Conservation (phyloP, 352 stramenopile genomes). For the Aphanomyces astaci region DNA sequence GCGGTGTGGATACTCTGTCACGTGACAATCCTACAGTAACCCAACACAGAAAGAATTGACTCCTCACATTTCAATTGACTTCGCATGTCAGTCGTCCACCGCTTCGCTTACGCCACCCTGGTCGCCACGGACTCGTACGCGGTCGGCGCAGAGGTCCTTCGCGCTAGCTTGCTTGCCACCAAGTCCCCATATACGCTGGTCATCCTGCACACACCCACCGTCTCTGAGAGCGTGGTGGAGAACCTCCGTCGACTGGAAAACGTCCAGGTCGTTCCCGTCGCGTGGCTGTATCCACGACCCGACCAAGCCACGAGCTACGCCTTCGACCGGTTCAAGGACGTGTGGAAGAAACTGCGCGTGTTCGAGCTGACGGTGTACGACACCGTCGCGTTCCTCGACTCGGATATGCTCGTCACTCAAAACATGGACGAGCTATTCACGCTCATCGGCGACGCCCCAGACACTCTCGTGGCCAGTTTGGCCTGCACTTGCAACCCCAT, state of each 20-base stretch:
- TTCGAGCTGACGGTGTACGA: slow-evolving; percentile 89
- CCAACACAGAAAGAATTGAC: not conserved
- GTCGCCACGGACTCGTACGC: slow-evolving; percentile 10
- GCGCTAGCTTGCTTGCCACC: not conserved
- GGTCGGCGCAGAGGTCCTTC: not conserved
- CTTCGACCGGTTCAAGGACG: slow-evolving; percentile 14
- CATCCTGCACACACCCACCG: not conserved
- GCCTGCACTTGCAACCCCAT: slow-evolving; percentile 19
- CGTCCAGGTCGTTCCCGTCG: not conserved
- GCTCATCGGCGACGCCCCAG: not conserved
- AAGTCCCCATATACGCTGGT: slow-evolving; percentile 12
- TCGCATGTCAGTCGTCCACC: not conserved
- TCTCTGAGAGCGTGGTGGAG: not conserved
- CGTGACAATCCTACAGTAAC: too few relatives aligned
- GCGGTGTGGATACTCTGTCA: too few relatives aligned
- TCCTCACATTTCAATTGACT: too few relatives aligned
- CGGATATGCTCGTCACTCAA: slow-evolving; percentile 85
- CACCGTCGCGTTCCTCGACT: slow-evolving; percentile 84
- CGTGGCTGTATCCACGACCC: not conserved
- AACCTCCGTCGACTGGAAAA: not conserved
- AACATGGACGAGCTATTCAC: slow-evolving; percentile 83
- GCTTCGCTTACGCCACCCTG: slow-evolving; percentile 4
- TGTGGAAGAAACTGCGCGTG: slow-evolving; percentile 63
- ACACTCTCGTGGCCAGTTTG: slow-evolving; percentile 8
- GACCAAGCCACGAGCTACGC: slow-evolving; percentile 1